phyloP scores from a whole-genome alignment of 345 rosid species.

The Brassica carinata region DNA sequence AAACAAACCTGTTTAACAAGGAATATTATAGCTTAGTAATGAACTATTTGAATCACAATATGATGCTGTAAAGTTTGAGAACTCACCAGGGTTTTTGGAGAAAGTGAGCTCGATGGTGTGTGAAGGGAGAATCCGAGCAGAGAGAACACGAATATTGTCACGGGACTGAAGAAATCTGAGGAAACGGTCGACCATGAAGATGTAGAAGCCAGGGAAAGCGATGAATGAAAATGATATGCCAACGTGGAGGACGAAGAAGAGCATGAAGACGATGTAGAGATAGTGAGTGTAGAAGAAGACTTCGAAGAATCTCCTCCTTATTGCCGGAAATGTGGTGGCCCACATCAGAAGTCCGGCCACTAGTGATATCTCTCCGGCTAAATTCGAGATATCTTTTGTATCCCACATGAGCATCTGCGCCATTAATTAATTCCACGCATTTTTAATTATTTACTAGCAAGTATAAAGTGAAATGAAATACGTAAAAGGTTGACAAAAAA shows the following conservation, averaged over 20 bases:
- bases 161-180: slow-evolving; percentile 76
- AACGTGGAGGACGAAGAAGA: slow-evolving; percentile 71
- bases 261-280: slow-evolving; percentile 64
- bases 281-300: slow-evolving; percentile 79
- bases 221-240: slow-evolving; percentile 54
- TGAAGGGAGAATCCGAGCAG: slow-evolving; percentile 70
- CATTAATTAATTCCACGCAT: background rate
- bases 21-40: background rate
- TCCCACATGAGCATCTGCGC: slow-evolving; percentile 59
- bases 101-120: slow-evolving; percentile 71
- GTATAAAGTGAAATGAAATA: background rate
- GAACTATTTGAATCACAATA: background rate
- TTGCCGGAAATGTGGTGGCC: slow-evolving; percentile 63
- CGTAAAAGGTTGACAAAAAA: background rate
- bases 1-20: slow-evolving; percentile 48
- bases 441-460: background rate
- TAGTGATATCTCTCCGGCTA: slow-evolving; percentile 74
- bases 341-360: slow-evolving; percentile 61
- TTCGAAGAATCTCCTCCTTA: slow-evolving; percentile 68
- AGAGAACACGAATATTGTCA: slow-evolving; percentile 46
- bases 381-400: slow-evolving; percentile 46
- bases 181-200: slow-evolving; percentile 77
- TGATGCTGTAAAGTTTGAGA: background rate
- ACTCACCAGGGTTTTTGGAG: slow-evolving; percentile 61
- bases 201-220: slow-evolving; percentile 79